Base-by-base conservation (phyloP, 116 monocot species). In the Thalassia testudinum region DNA sequence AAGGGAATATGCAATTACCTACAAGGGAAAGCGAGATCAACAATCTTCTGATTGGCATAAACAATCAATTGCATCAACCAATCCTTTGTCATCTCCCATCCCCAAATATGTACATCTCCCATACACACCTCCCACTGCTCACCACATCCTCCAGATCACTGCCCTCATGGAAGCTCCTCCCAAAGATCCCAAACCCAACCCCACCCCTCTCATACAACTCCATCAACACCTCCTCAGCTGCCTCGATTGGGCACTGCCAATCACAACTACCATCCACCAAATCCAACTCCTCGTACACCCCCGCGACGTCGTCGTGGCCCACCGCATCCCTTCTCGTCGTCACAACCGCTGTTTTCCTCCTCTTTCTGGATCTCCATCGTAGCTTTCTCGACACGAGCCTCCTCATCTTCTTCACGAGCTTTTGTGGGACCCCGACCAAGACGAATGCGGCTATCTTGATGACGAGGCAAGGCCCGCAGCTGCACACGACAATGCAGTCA, bases 381-480 rank as follows among this genome's bases (percentile, higher is more conserved):
- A 38, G 21, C 44, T 27, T 63, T 27, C 59, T 63, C 67, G 37
- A 16, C 25, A 68, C 15, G 7, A 58, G 12, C 44, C 42, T 54
- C 63, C 43, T 60, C n/a, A 27, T 29, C 43, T 58, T 69, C 40
- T 22, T 61, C 13, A 47, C 62, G 11, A 66, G 13, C 26, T 22
- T 61, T 16, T 25, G 44, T 2, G 75, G 75, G 14, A 75, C 1
- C n/a, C 53, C 55, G 52, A 70, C 19, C 7, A 75, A 21, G 38
- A 75, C n/a, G 43, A 64, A 61, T 1, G 52, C 49, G 10, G 62
- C 10, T 48, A 76, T 21, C 14, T 70, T 70, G 53, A 76, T 53
- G 50, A 62, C 10, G 47, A 76, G 43, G 37, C 70, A 76, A 7
- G 76, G 76, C 49, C 66, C 62, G 58, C 70, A 76, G 58, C 48